Conservation (phyloP, 331 rosid species). For the Acacia concinna region DNA sequence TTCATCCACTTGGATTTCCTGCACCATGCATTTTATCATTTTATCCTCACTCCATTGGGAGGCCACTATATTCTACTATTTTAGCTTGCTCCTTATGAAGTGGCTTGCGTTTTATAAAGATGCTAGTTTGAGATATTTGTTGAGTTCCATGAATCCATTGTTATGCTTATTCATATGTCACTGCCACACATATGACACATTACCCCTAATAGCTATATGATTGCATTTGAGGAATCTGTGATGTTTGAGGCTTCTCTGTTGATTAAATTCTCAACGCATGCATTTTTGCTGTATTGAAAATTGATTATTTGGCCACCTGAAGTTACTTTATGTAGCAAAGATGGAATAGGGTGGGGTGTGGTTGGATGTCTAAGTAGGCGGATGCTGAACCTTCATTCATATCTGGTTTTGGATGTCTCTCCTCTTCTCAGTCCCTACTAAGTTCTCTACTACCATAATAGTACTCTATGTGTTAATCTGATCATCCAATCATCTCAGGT, state of each 20-base stretch:
- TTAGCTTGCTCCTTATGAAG: too few species aligned
- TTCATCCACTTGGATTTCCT: too few species aligned
- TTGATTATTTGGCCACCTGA: too few species aligned
- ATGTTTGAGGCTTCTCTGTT: neutral
- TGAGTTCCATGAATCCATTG: neutral
- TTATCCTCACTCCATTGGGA: too few species aligned
- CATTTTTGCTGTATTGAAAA: neutral
- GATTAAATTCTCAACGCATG: neutral
- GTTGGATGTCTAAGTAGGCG: constrained; percentile 1
- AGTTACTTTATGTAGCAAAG: neutral
- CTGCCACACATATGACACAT: neutral
- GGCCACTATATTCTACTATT: too few species aligned
- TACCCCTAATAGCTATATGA: neutral
- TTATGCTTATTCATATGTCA: neutral
- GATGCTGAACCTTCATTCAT: neutral
- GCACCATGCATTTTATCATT: too few species aligned
- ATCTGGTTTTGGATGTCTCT: constrained; percentile 5
- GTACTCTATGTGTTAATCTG: constrained; percentile 10
- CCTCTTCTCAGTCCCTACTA: neutral
- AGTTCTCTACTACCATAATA: neutral
- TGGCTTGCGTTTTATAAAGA: constrained; percentile 12
- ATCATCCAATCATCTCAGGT: constrained; percentile 47
- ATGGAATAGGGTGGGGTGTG: neutral
- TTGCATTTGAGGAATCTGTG: neutral
- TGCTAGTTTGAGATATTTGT: constrained; percentile 7